Evolutionary conservation across 1,284 basidiomycete genomes (phyloP), one percentile per base, ranked within the genome.

Genomic region (Cryptococcus floricola): DNA sequence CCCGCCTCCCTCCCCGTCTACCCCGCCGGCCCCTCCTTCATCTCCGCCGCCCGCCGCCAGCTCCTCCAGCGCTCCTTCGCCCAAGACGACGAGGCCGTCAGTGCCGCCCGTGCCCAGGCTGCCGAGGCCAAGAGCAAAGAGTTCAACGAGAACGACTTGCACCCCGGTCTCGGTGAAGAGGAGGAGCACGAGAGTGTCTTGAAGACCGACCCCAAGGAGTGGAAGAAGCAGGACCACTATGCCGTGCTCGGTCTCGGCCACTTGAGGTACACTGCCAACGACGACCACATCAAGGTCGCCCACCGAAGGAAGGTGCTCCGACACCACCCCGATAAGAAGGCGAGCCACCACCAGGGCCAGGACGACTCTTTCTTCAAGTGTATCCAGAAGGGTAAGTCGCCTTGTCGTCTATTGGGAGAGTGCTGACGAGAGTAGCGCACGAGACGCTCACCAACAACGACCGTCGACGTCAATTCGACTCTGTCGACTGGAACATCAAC

Each of bases 151-250:
- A 83, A 82, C 52, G 83, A 82, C 25, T 87, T 88, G 59, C 93
- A 92, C 72, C 92, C 96, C 78, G 85, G 92, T 46, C 87, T 98
- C 8, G 93, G 93, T 5, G 90, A 95, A 59, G 96, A 98, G 79
- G 81, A 86, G 59, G 96, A 98, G 80, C 79, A 83, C 38, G 80
- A 81, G 10, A 87, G 87, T 27, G 71, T 94, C 49, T 78, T 95
- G 47, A 77, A 80, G 34, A 80, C 86, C 18, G 96, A 98, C 80
- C 91, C 95, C 16, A 98, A 97, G 78, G 93, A 97, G 76, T 98
- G 95, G 95, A 98, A 98, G 90, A 91, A 93, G 84, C 96, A 98
- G 84, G 95, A 98, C 76, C 91, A 98, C 76, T 98, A 98, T 75
- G 90, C 89, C 57, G 91, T 98, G 38, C 87, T 98, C 52, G 95